A percentile compares a stretch with the other conserved stretches of the same genome.
Evolutionary conservation across 345 rosid species (phyloP).

Genomic region (Eutrema japonicum): DNA sequence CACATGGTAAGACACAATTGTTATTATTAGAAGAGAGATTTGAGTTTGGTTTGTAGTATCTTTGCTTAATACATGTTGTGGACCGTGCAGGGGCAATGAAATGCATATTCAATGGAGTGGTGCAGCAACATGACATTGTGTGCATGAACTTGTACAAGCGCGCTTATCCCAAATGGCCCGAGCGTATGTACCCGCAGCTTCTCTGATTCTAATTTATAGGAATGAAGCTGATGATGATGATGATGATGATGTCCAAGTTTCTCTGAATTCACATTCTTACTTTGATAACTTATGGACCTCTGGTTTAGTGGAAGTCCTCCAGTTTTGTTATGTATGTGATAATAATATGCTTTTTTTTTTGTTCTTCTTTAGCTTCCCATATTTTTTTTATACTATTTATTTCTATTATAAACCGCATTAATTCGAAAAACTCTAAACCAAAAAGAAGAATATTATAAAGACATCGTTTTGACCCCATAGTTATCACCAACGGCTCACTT

Average conservation of each 20-base stretch:
- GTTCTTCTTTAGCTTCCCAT: background rate
- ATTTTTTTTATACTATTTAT: no score
- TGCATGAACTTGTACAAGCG: conserved; percentile 94
- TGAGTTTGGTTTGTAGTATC: conserved; percentile 7
- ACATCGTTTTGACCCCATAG: no score
- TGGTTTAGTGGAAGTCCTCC: conserved; percentile 3
- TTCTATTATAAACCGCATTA: no score
- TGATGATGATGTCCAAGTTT: background rate
- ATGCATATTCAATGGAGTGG: conserved; percentile 79
- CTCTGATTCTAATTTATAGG: conserved; percentile 9
- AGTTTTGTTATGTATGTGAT: background rate
- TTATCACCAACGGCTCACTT: no score
- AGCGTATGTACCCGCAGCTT: conserved; percentile 59
- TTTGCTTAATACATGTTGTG: background rate
- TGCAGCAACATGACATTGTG: conserved; percentile 86
- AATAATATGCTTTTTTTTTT: background rate
- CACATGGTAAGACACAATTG: conserved; percentile 69
- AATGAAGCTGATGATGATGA: background rate
- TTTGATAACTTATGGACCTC: background rate
- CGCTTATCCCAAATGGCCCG: conserved; percentile 91
- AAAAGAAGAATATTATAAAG: no score
- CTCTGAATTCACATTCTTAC: conserved; percentile 10
- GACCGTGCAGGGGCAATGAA: conserved; percentile 76
- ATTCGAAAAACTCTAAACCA: no score
- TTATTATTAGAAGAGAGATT: background rate